Evolutionary conservation across 768 basidiomycete species (phyloP).

Genomic region (Daedaleopsis sinensis): DNA sequence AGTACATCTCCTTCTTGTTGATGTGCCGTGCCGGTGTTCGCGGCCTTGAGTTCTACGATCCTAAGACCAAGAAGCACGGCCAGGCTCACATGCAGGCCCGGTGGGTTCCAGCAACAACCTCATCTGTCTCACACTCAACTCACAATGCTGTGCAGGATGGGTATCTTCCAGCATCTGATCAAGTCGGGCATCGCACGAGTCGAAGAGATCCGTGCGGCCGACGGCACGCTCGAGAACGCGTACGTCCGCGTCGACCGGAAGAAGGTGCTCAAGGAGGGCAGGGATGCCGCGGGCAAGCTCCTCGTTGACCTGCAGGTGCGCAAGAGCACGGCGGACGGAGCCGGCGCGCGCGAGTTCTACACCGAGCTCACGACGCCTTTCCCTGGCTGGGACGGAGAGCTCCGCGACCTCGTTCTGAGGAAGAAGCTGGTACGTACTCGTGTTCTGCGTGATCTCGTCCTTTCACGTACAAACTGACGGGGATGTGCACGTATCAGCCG

Average conservation of each 20-base stretch:
- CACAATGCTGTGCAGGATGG: slow-evolving; percentile 52
- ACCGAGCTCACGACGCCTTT: slow-evolving; percentile 77
- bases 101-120: slow-evolving; percentile 40
- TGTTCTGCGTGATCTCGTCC: not conserved
- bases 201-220: slow-evolving; percentile 62
- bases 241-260: slow-evolving; percentile 75
- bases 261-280: slow-evolving; percentile 66
- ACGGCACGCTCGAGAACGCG: slow-evolving; percentile 65
- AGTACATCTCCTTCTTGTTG: slow-evolving; percentile 77
- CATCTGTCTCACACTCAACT: not conserved
- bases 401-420: slow-evolving; percentile 74
- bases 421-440: slow-evolving; percentile 69
- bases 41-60: slow-evolving; percentile 84
- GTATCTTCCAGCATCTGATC: slow-evolving; percentile 82
- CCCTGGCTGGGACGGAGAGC: slow-evolving; percentile 71
- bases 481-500: slow-evolving; percentile 47
- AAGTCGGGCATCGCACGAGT: slow-evolving; percentile 68
- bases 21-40: slow-evolving; percentile 87
- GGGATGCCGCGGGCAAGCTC: slow-evolving; percentile 69
- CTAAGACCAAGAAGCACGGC: slow-evolving; percentile 78
- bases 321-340: slow-evolving; percentile 83
- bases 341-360: slow-evolving; percentile 80
- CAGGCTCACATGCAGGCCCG: slow-evolving; percentile 92
- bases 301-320: slow-evolving; percentile 81
- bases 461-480: not conserved